Evolutionary conservation across 805 yeast genomes (phyloP).

Genomic region (Zygoascus bituminiphila): DNA sequence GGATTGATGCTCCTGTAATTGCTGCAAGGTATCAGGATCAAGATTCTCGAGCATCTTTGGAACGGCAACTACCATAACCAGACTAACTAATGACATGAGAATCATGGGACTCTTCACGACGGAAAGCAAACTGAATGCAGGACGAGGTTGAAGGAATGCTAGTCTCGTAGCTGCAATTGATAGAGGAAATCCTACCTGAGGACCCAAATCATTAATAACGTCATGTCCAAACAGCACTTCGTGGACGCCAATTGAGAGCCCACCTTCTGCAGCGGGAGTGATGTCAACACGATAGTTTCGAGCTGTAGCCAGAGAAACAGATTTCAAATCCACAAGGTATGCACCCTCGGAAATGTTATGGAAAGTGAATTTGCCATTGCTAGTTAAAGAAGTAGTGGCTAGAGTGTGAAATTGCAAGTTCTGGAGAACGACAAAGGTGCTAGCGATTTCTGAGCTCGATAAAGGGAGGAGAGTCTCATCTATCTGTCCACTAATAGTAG

Average conservation of each 20-base stretch:
- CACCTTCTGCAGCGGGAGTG: slow-evolving; percentile 10
- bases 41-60: slow-evolving; percentile 26
- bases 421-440: slow-evolving; percentile 8
- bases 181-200: slow-evolving; percentile 27
- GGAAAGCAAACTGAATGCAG: slow-evolving; percentile 23
- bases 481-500: slow-evolving; percentile 11
- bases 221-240: slow-evolving; percentile 24
- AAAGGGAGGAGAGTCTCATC: slow-evolving; percentile 13
- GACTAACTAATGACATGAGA: slow-evolving; percentile 25
- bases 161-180: slow-evolving; percentile 22
- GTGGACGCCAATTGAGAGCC: slow-evolving; percentile 22
- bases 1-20: slow-evolving; percentile 23
- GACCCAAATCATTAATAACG: slow-evolving; percentile 22
- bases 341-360: slow-evolving; percentile 22
- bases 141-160: slow-evolving; percentile 21
- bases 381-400: slow-evolving; percentile 4
- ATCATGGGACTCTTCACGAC: slow-evolving; percentile 32
- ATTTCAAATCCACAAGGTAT: slow-evolving; percentile 18
- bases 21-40: slow-evolving; percentile 31
- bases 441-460: slow-evolving; percentile 8
- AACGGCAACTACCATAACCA: slow-evolving; percentile 27
- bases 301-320: slow-evolving; percentile 14
- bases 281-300: slow-evolving; percentile 17
- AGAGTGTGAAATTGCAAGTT: neutral
- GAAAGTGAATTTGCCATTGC: slow-evolving; percentile 20